These are phyloP conservation scores for Pseudomassariella vexata DNA, from an alignment of 2,329 filamentous ascomycete genomes.

Conservation along the genomic window DNA sequence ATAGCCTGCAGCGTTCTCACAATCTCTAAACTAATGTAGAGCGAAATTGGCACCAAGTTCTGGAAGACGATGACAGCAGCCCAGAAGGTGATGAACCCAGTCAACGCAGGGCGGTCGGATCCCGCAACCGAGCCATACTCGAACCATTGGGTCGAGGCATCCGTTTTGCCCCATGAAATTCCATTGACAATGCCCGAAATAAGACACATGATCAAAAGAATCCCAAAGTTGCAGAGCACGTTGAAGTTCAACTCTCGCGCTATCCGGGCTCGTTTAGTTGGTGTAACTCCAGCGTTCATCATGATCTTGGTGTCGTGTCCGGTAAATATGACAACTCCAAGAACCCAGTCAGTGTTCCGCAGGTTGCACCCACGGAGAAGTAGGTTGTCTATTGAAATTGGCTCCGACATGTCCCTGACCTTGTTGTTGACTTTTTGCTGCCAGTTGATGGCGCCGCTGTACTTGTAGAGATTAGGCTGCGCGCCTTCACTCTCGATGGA, in stretches of 20 bases:
- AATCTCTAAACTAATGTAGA: conserved; percentile 96
- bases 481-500: conserved; percentile 83
- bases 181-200: conserved; percentile 81
- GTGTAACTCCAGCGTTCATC: conserved; percentile 95
- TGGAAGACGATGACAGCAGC: conserved; percentile 91
- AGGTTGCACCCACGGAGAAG: conserved; percentile 89
- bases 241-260: conserved; percentile 95
- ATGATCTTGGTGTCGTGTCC: conserved; percentile 98
- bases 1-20: conserved; percentile 88
- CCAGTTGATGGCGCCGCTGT: conserved; percentile 88
- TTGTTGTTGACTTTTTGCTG: conserved; percentile 62
- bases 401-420: conserved; percentile 77
- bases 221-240: conserved; percentile 91
- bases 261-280: conserved; percentile 87
- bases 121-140: conserved; percentile 80
- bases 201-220: conserved; percentile 86
- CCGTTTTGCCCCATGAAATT: conserved; percentile 66
- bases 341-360: conserved; percentile 91
- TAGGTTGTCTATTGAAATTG: conserved; percentile 91
- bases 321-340: conserved; percentile 90
- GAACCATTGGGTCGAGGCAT: conserved; percentile 75
- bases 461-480: conserved; percentile 91
- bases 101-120: conserved; percentile 64
- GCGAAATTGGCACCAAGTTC: conserved; percentile 96
- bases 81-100: conserved; percentile 96